Conservation (phyloP, 2,329 filamentous ascomycete species). For the Oidium heveae region DNA sequence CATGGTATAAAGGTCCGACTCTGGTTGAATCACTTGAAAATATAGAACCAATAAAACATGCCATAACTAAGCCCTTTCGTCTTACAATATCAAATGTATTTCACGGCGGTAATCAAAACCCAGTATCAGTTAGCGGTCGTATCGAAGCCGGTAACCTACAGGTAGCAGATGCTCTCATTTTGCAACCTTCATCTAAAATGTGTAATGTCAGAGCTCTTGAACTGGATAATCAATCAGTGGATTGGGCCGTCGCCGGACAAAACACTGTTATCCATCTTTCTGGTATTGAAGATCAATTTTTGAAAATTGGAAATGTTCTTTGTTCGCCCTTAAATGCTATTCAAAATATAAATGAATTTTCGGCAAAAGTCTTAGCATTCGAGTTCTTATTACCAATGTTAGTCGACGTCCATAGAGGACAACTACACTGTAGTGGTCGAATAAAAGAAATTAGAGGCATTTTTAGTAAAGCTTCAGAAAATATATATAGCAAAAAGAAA, state of each 20-base stretch:
- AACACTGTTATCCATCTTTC: constrained; percentile 64
- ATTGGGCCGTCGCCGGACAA: constrained; percentile 86
- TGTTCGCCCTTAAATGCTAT: constrained; percentile 46
- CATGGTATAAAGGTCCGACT: constrained; percentile 63
- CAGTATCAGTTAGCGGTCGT: constrained; percentile 63
- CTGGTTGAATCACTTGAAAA: constrained; percentile 64
- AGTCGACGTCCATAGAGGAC: constrained; percentile 69
- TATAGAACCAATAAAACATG: constrained; percentile 47
- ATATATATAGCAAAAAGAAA: constrained; percentile 40
- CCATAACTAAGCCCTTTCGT: constrained; percentile 55
- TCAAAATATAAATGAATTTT: constrained; percentile 45
- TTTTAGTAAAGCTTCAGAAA: constrained; percentile 56
- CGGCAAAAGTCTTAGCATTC: constrained; percentile 66
- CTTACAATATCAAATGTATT: constrained; percentile 79
- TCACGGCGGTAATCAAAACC: constrained; percentile 51
- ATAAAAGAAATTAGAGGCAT: constrained; percentile 47
- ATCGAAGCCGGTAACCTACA: constrained; percentile 69
- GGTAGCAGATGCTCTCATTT: constrained; percentile 52
- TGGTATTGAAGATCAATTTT: constrained; percentile 62
- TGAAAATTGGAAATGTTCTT: constrained; percentile 68
- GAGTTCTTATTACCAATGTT: constrained; percentile 73
- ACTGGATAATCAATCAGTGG: constrained; percentile 42
- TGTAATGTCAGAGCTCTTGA: constrained; percentile 64
- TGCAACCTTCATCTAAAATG: constrained; percentile 59
- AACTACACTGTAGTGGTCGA: constrained; percentile 52